Conservation (phyloP, 441 rosid species). For the Bocquillonia castaneifolia region DNA sequence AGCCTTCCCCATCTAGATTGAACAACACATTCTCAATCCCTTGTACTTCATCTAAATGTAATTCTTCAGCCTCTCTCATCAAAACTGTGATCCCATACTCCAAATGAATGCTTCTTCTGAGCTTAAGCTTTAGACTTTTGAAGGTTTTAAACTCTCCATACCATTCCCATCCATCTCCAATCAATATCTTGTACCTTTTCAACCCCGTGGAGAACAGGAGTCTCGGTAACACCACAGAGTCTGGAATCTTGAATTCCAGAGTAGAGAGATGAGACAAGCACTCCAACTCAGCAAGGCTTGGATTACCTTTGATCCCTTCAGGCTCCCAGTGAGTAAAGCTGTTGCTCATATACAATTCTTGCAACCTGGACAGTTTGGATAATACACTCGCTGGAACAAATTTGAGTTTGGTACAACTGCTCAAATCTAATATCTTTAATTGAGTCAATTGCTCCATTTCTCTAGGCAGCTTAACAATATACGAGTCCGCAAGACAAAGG, state of each 20-base stretch:
- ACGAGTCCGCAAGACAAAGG: conserved; percentile 26
- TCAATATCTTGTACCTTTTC: conserved; percentile 1
- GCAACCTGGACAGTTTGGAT: neutral
- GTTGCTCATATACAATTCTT: neutral
- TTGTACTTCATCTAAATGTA: neutral
- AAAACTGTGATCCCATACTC: neutral
- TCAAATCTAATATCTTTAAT: neutral
- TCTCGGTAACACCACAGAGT: neutral
- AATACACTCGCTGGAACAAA: neutral
- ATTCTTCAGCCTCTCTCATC: neutral
- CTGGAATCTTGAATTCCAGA: neutral
- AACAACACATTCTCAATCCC: neutral
- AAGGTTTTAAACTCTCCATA: neutral
- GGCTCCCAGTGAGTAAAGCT: neutral
- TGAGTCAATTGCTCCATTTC: neutral
- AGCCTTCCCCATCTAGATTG: conserved; percentile 12
- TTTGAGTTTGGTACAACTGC: neutral
- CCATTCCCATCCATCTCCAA: conserved; percentile 1
- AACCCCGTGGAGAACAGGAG: neutral
- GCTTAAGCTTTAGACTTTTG: conserved; percentile 5
- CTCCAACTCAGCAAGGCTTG: conserved; percentile 5
- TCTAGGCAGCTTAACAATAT: neutral
- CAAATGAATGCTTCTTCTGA: neutral
- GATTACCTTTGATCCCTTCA: neutral
- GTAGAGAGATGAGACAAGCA: neutral